phyloP scores from a whole-genome alignment of 208 protist species.

The Lotmaria passim region DNA sequence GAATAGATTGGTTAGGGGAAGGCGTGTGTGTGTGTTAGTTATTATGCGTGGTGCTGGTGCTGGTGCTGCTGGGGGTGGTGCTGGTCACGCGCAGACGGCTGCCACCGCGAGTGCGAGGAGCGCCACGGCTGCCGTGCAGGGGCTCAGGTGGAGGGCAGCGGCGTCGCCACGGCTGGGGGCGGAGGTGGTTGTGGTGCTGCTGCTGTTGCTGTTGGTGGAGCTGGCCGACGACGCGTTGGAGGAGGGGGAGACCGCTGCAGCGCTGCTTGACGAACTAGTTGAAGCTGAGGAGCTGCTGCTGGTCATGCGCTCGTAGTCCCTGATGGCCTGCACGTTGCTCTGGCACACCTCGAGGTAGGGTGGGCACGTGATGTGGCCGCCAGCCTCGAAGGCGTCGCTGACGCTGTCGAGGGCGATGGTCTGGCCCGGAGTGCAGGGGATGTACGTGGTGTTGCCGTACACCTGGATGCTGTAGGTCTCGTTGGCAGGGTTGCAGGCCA shows the following conservation, averaged over 20 bases:
- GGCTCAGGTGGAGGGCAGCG: no score
- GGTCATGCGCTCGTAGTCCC: not conserved
- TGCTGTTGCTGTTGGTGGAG: no score
- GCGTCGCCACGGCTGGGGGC: no score
- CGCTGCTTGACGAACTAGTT: no score
- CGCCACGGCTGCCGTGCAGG: no score
- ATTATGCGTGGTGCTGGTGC: no score
- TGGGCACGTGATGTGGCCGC: slow-evolving; percentile 17
- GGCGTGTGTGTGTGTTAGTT: no score
- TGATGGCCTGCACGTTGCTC: slow-evolving; percentile 14
- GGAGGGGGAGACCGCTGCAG: no score
- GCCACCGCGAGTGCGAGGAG: not conserved
- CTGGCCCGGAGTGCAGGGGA: not conserved
- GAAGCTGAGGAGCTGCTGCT: not conserved
- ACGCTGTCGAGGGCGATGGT: not conserved
- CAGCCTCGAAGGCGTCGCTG: slow-evolving; percentile 14
- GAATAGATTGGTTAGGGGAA: no score
- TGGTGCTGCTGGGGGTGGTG: not conserved
- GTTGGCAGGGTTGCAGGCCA: not conserved
- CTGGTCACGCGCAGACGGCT: not conserved
- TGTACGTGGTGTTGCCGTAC: not conserved
- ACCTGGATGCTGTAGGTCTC: slow-evolving; percentile 6
- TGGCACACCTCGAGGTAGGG: slow-evolving; percentile 25
- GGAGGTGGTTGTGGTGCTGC: no score
- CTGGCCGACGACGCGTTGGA: no score